A percentile compares a stretch with the other conserved stretches of the same genome.
Conservation (phyloP, 345 rosid species). For the Ceriops decandra region DNA sequence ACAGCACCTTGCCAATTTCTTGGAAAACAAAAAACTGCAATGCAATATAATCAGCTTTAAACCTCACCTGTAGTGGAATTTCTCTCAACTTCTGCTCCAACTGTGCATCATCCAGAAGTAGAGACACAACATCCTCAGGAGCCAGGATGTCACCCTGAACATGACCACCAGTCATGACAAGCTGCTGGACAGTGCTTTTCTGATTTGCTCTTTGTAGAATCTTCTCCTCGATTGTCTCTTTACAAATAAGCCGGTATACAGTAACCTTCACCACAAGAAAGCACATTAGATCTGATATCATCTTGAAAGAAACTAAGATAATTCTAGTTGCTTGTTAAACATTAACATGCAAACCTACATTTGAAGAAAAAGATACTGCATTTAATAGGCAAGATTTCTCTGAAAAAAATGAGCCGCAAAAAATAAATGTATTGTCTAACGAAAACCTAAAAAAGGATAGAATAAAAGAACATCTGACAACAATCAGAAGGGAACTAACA, state of each 20-base stretch:
- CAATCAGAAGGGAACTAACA: constrained; percentile 50
- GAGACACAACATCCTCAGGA: constrained; percentile 93
- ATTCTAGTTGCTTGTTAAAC: neutral
- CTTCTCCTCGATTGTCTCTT: constrained; percentile 98
- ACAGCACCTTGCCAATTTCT: neutral
- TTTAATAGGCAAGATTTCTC: constrained; percentile 1
- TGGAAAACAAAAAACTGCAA: neutral
- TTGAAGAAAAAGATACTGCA: neutral
- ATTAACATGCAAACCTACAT: neutral
- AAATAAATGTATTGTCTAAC: neutral
- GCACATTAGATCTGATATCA: neutral
- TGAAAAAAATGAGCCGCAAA: neutral
- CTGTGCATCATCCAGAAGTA: constrained; percentile 95
- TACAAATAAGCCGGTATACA: constrained; percentile 96
- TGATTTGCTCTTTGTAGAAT: constrained; percentile 98
- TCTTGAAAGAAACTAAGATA: neutral
- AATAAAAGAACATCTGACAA: neutral
- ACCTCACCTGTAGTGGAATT: constrained; percentile 70
- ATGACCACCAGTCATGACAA: constrained; percentile 99
- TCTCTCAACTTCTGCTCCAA: constrained; percentile 87
- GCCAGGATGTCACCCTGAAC: constrained; percentile 98
- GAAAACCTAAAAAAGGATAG: too few relatives aligned
- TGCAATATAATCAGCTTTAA: neutral
- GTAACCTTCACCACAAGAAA: constrained; percentile 56
- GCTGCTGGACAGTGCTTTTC: constrained; percentile 97